Base-by-base conservation (phyloP, 352 stramenopile genomes). In the Globisporangium okanoganense region DNA sequence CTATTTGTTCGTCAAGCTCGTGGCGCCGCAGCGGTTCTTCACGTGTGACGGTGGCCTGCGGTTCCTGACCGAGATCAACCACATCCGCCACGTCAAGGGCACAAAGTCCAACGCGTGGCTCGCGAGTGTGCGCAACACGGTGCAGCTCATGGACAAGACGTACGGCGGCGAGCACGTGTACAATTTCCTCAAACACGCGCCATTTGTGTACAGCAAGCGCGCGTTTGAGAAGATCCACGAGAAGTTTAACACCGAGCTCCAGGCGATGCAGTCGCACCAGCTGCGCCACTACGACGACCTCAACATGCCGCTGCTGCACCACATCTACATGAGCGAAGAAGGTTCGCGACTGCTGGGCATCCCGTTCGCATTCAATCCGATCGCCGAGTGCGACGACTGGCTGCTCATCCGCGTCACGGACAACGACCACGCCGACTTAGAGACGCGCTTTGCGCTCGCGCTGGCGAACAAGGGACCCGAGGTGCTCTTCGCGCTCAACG, bases 291-390 rank as follows among this genome's bases (percentile, higher is more conserved):
- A 71, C 20, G 58, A 88, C 44, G 83, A 94, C 59, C 68, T 94
- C 24, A 94, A 94, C 61, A 83, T 94, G 64, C 62, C 62, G 31
- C 62, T 67, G 62, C 33, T 67, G 58, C 83, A 94, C 50, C 82
- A 92, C 63, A 87, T 92, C 45, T 94, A 90, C 71, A 94, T 94
- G 85, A 72, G 84, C 63, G 82, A 92, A 52, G 81, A 94, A 70
- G 83, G 85, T 2, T 76, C 78, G 9, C 70, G 70, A 29, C 36
- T 65, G 49, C 70, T 92, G 2, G 66, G 69, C 14, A 78, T 94
- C 31, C 85, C 85, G 0, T 67, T 89, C n/a, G 72, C 78, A 64
- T 85, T 88, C 25, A 89, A 89, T 31, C 79, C 82, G 22, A 49
- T 93, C 22, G 66, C 58, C 8, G 85, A 94, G 64, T 88, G 78